These are phyloP conservation scores for Septoria petroselini DNA, from an alignment of 2,329 filamentous ascomycete species.

Conservation along the genomic window DNA sequence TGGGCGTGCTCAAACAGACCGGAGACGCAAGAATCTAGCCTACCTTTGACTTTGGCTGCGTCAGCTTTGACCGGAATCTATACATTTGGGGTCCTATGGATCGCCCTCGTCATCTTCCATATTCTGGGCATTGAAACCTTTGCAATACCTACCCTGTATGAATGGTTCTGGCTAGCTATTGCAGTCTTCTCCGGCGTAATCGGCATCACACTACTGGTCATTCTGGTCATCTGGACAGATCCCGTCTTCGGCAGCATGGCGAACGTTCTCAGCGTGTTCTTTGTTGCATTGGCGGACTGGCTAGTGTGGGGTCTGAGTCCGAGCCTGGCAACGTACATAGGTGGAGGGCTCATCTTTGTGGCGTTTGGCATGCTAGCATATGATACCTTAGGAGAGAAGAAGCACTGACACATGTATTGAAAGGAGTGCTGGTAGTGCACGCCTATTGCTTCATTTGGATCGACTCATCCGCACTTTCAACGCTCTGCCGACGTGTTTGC, in stretches of 20 bases:
- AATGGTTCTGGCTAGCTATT: conserved; percentile 32
- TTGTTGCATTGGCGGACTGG: conserved; percentile 37
- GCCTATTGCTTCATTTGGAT: too few relatives aligned
- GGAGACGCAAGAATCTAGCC: conserved; percentile 27
- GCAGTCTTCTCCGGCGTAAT: conserved; percentile 32
- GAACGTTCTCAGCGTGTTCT: conserved; percentile 37
- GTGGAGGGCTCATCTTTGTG: conserved; percentile 34
- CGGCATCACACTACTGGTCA: conserved; percentile 34
- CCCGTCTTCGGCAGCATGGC: conserved; percentile 37
- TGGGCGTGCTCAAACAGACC: conserved; percentile 35
- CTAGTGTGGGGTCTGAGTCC: conserved; percentile 34
- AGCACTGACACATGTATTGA: too few relatives aligned
- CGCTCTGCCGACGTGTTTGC: too few relatives aligned
- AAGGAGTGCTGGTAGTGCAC: too few relatives aligned
- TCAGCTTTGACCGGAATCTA: conserved; percentile 36
- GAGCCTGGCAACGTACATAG: conserved; percentile 33
- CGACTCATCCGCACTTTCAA: too few relatives aligned
- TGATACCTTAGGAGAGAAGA: conserved; percentile 32
- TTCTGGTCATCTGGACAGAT: conserved; percentile 38
- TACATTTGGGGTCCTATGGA: conserved; percentile 34
- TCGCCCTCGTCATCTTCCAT: conserved; percentile 33
- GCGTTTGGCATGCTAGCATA: conserved; percentile 34
- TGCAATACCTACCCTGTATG: conserved; percentile 28
- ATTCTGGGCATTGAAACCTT: conserved; percentile 34
- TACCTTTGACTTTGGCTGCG: conserved; percentile 35